Base-by-base conservation (phyloP, 2,329 filamentous ascomycete species). In the Talaromyces sp. region DNA sequence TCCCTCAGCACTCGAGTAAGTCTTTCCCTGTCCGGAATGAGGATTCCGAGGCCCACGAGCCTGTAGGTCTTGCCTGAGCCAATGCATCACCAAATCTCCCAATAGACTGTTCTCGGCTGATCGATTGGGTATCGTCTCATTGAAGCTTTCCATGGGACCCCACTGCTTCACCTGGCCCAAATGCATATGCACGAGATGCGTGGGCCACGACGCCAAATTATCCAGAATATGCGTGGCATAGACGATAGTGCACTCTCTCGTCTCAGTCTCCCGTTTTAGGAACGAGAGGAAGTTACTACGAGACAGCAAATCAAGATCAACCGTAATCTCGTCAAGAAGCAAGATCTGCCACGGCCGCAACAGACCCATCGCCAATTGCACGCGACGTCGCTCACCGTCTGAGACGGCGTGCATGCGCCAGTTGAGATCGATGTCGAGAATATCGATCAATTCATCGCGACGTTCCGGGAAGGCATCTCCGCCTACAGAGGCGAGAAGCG, bases 191-290 rank as follows among this genome's bases (percentile, higher is more conserved):
- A 96, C 93, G 43, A 99, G 83, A 79, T 99, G 93, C 0, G 91
- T 96, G 7, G 95, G 95, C 95, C 95, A 99, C 22, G 89, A 89
- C 0, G 93, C 93, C 60, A 99, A 82, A 76, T 98, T 97, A 75
- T 99, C 95, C 70, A 99, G 81, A 69, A 99, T 97, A 78, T 99
- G 95, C 14, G 95, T 99, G 8, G 95, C 95, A 76, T 99, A 99
- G 35, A 99, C 93, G 71, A 99, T 91, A 4, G 95, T 97, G 75
- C 93, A 97, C 45, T 87, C 84, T 62, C 94, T 84, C 8, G 75
- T 82, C 79, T 94, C 90, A 0, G 94, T 97, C 86, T 99, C 95
- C 66, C 84, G 83, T 79, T 93, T 93, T 73, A 99, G 79, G 82
- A 94, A 99, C 50, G 80, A 84, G 37, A 99, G 83, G 76, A 99